Conservation (phyloP, 1,284 basidiomycete species). For the Cryptococcus sp. region DNA sequence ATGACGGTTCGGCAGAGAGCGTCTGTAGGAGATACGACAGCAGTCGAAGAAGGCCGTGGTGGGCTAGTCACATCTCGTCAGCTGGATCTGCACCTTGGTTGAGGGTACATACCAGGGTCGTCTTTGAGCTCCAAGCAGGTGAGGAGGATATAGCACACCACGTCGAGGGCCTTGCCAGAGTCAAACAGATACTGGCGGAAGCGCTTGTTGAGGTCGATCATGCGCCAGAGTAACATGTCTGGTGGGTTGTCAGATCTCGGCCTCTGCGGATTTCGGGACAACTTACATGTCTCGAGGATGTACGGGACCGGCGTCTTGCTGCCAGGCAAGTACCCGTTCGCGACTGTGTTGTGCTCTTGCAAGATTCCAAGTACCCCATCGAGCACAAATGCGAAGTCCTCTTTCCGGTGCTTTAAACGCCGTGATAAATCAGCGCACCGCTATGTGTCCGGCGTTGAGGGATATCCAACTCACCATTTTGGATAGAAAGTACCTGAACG, state of each 20-base stretch:
- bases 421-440: background rate
- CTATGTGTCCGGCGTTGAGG: background rate
- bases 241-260: slow-evolving; percentile 10
- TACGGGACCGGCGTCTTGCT: slow-evolving; percentile 75
- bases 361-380: slow-evolving; percentile 68
- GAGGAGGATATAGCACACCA: slow-evolving; percentile 72
- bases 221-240: slow-evolving; percentile 87
- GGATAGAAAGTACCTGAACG: slow-evolving; percentile 83
- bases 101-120: slow-evolving; percentile 66
- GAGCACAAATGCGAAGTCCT: slow-evolving; percentile 79
- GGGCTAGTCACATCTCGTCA: slow-evolving; percentile 54
- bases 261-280: too few species aligned
- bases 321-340: slow-evolving; percentile 74
- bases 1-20: slow-evolving; percentile 74
- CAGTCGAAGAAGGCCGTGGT: slow-evolving; percentile 84
- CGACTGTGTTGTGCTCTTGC: slow-evolving; percentile 67
- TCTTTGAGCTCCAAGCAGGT: slow-evolving; percentile 81
- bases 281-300: slow-evolving; percentile 71
- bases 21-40: slow-evolving; percentile 90
- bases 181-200: slow-evolving; percentile 76
- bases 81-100: slow-evolving; percentile 6
- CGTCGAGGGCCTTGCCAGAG: slow-evolving; percentile 69
- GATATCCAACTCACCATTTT: slow-evolving; percentile 63
- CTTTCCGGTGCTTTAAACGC: slow-evolving; percentile 66
- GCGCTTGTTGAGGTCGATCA: slow-evolving; percentile 90